phyloP scores from a whole-genome alignment of 2,329 filamentous ascomycete genomes.

The Ilyonectria destructans region DNA sequence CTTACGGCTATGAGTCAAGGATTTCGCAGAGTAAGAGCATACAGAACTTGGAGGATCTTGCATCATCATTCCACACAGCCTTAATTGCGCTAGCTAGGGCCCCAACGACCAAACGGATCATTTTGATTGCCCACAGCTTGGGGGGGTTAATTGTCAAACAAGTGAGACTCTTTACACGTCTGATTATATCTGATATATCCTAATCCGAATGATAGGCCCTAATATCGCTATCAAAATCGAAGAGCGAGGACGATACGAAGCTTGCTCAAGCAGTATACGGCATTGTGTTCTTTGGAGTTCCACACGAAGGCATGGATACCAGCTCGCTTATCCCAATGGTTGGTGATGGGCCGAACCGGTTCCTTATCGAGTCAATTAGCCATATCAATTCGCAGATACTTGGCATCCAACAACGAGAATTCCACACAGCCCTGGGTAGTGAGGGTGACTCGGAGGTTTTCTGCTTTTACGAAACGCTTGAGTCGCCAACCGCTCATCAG shows the following conservation, averaged over 20 bases:
- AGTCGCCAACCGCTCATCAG: constrained; percentile 44
- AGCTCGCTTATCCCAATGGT: constrained; percentile 29
- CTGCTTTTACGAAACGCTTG: constrained; percentile 47
- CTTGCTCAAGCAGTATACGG: constrained; percentile 19
- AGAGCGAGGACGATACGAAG: neutral
- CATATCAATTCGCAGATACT: constrained; percentile 22
- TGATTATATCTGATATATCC: neutral
- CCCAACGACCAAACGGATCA: constrained; percentile 13
- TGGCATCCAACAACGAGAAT: constrained; percentile 17
- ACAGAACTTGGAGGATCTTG: constrained; percentile 23
- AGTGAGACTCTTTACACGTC: neutral
- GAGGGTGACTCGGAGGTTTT: constrained; percentile 38
- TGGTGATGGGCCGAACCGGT: constrained; percentile 28
- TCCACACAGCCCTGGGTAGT: constrained; percentile 28
- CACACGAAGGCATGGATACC: constrained; percentile 31
- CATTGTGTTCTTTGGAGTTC: constrained; percentile 34
- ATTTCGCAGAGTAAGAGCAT: constrained; percentile 38
- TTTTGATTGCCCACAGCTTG: constrained; percentile 28
- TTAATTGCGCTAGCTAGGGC: neutral
- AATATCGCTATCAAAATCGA: constrained; percentile 17
- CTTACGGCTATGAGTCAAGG: constrained; percentile 47
- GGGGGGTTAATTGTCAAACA: constrained; percentile 27
- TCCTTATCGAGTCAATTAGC: constrained; percentile 28
- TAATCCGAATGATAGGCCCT: constrained; percentile 11
- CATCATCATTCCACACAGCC: constrained; percentile 12